phyloP scores from a whole-genome alignment of 495 filamentous ascomycete genomes.

The Aspergillus panamensis region DNA sequence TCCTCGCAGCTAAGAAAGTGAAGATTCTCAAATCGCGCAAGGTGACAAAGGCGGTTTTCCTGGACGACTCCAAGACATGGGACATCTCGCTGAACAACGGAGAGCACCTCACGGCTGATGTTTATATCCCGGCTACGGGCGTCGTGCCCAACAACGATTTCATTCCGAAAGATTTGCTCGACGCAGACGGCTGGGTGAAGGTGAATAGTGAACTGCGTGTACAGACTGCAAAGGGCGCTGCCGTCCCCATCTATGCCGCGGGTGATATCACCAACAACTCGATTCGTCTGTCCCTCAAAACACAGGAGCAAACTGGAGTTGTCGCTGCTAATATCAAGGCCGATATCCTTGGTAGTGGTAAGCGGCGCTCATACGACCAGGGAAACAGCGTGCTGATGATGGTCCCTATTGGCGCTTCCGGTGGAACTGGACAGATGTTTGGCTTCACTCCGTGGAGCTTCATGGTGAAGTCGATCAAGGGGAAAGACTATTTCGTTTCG shows the following conservation, averaged over 20 bases:
- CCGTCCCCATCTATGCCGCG: constrained; percentile 30
- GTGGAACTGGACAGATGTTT: constrained; percentile 51
- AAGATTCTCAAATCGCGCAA: constrained; percentile 17
- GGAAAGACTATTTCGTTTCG: constrained; percentile 32
- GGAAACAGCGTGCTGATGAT: constrained; percentile 30
- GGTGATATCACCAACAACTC: constrained; percentile 41
- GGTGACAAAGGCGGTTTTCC: constrained; percentile 7
- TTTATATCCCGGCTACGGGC: constrained; percentile 63
- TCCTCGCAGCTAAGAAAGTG: constrained; percentile 27
- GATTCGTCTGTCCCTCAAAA: constrained; percentile 30
- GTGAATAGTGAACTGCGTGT: constrained; percentile 56
- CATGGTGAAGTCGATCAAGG: constrained; percentile 48
- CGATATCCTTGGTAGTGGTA: constrained; percentile 26
- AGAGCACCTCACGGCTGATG: constrained; percentile 44
- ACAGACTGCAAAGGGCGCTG: constrained; percentile 18
- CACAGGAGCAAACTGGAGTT: constrained; percentile 27
- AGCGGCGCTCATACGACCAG: constrained; percentile 25
- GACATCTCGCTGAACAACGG: constrained; percentile 42
- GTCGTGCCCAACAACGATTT: constrained; percentile 59
- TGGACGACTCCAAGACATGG: constrained; percentile 20
- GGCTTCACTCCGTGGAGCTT: constrained; percentile 39
- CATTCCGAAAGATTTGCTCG: constrained; percentile 47
- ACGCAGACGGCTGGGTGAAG: constrained; percentile 48
- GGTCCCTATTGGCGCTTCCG: constrained; percentile 43
- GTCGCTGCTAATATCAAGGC: constrained; percentile 34